These are phyloP conservation scores for Ogataea zsoltii DNA, from an alignment of 805 yeast genomes.

Conservation along the genomic window DNA sequence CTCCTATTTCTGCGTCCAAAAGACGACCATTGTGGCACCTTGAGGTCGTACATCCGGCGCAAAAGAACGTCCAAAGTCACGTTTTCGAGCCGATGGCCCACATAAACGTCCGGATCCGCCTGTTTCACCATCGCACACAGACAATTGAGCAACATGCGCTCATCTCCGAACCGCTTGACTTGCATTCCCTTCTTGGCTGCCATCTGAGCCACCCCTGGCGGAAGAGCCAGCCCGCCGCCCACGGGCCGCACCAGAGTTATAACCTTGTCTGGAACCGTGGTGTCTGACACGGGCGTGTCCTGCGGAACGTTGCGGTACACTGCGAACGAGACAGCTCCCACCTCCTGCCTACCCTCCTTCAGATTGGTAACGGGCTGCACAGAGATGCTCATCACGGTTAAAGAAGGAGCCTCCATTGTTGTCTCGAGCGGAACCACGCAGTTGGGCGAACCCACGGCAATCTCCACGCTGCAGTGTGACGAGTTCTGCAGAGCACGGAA, in stretches of 20 bases:
- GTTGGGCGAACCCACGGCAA: constrained; percentile 52
- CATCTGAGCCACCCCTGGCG: constrained; percentile 69
- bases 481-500: constrained; percentile 58
- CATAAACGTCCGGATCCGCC: constrained; percentile 86
- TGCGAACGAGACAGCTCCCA: constrained; percentile 79
- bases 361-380: constrained; percentile 79
- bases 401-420: constrained; percentile 56
- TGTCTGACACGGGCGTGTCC: constrained; percentile 71
- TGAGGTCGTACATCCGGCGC: constrained; percentile 75
- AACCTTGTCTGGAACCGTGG: constrained; percentile 56
- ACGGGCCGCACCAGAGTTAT: constrained; percentile 81
- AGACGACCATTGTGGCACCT: constrained; percentile 74
- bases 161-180: constrained; percentile 66
- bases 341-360: constrained; percentile 78
- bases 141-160: constrained; percentile 70
- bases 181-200: constrained; percentile 55
- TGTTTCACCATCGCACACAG: constrained; percentile 68
- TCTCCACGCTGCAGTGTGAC: constrained; percentile 82
- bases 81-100: constrained; percentile 86
- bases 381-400: constrained; percentile 72
- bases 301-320: constrained; percentile 68
- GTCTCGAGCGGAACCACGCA: constrained; percentile 47
- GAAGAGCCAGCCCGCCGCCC: constrained; percentile 59
- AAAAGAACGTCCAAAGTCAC: constrained; percentile 76
- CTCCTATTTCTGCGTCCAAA: constrained; percentile 81